Base-by-base conservation (phyloP, 2,329 filamentous ascomycete genomes). In the Phaeosphaeria sp. region DNA sequence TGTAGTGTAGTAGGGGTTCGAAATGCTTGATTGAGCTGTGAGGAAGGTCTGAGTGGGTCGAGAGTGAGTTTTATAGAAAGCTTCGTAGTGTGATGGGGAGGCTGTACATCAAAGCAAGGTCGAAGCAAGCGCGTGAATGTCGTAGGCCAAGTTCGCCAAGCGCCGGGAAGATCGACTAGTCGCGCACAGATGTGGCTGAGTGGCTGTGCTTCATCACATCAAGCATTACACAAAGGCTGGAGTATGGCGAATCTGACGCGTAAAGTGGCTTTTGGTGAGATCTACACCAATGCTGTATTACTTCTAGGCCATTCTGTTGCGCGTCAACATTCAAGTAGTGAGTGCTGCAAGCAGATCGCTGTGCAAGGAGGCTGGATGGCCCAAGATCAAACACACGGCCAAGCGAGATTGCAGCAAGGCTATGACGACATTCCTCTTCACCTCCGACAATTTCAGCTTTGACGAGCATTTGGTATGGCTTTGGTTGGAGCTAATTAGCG, bases 51-150 rank as follows among this genome's bases (percentile, higher is more conserved):
- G 52, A 46, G 43, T 44, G 39, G 18, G 43, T 49, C 20, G 54
- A n/a, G n/a, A n/a, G n/a, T 6, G 39, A 45, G 36, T 63, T 68
- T 63, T 56, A 65, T 66, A 66, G 53, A 48, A 51, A 27, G 25
- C 51, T 25, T 22, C 2, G 42, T 24, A 40, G 44, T 56, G 51
- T 53, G 40, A 50, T 44, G 49, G 40, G 52, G 53, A 59, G 56
- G 61, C 56, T 63, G 53, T 39, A 52, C 30, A 39, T 40, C 47
- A 54, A 59, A 60, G 58, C 60, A 65, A 40, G 60, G 63, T 59
- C 58, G 59, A 36, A 61, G 51, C 49, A 57, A 47, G 60, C 51
- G 47, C 54, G 51, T 55, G 49, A 43, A 53, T 24, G 40, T 50
- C 44, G 53, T 49, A 30, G 17, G 22, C 51, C 48, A 50, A 51